Conservation (phyloP, 768 basidiomycete genomes). For the Leucocoprinus birnbaumii region DNA sequence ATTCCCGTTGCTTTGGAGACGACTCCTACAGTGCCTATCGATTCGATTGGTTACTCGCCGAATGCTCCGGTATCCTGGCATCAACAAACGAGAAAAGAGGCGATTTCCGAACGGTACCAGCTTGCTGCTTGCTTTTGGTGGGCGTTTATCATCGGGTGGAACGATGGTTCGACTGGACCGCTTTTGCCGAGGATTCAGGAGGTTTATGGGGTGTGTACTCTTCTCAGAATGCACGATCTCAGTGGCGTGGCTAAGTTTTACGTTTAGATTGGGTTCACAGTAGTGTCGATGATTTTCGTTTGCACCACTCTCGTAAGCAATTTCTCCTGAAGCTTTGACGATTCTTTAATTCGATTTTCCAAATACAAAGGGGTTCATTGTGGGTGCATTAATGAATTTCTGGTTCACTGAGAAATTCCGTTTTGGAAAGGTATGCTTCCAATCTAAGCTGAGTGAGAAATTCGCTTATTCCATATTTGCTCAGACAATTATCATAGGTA, state of each 20-base stretch:
- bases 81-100: constrained; percentile 17
- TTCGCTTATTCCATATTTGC: neutral
- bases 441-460: neutral
- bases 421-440: constrained; percentile 36
- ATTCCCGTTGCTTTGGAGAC: neutral
- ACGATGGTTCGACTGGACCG: constrained; percentile 73
- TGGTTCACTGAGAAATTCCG: constrained; percentile 32
- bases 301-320: constrained; percentile 32
- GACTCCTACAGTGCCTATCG: neutral
- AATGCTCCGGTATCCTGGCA: neutral
- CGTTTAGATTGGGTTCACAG: constrained; percentile 42
- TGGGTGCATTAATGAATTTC: constrained; percentile 37
- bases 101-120: constrained; percentile 34
- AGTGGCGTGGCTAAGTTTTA: neutral
- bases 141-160: constrained; percentile 70
- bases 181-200: constrained; percentile 69
- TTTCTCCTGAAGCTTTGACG: too few species aligned
- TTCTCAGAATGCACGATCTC: too few species aligned
- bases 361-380: constrained; percentile 34
- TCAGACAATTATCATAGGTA: neutral
- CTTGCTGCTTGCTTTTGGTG: constrained; percentile 52
- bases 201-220: constrained; percentile 40
- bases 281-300: constrained; percentile 64
- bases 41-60: neutral
- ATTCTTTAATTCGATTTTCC: too few species aligned